Evolutionary conservation across 768 basidiomycete species (phyloP).

Genomic region (Leccinum olivaceopallidum): DNA sequence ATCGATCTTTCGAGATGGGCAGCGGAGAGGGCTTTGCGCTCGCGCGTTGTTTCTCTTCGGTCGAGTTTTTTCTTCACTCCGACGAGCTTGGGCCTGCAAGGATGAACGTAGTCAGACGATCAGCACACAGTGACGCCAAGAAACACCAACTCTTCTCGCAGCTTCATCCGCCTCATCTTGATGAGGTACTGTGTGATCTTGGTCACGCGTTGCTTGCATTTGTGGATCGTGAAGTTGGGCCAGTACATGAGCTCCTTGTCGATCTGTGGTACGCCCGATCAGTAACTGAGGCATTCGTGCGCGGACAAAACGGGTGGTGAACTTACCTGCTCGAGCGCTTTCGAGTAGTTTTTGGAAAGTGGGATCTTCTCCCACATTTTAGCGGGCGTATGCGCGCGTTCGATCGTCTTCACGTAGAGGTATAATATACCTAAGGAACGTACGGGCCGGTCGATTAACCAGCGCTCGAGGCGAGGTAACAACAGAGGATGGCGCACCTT

Average conservation of each 20-base stretch:
- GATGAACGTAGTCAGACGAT: background rate
- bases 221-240: conserved; percentile 97
- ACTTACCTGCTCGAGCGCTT: conserved; percentile 89
- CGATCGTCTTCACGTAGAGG: conserved; percentile 96
- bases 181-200: conserved; percentile 99
- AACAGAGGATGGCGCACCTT: conserved; percentile 57
- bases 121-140: background rate
- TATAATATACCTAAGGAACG: conserved; percentile 69
- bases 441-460: background rate
- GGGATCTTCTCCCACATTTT: conserved; percentile 98
- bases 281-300: background rate
- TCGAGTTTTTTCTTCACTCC: conserved; percentile 98
- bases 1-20: conserved; percentile 95
- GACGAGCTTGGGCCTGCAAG: conserved; percentile 79
- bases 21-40: conserved; percentile 94
- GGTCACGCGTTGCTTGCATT: conserved; percentile 98
- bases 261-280: conserved; percentile 53
- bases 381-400: conserved; percentile 93
- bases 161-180: conserved; percentile 91
- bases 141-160: conserved; percentile 75
- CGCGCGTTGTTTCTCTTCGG: conserved; percentile 85
- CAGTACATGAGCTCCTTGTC: conserved; percentile 96
- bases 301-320: background rate
- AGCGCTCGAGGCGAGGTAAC: background rate
- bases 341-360: conserved; percentile 91